A percentile compares a stretch with the other conserved stretches of the same genome.
Conservation (phyloP, 2,329 filamentous ascomycete species). For the Gnomoniopsis sp. region DNA sequence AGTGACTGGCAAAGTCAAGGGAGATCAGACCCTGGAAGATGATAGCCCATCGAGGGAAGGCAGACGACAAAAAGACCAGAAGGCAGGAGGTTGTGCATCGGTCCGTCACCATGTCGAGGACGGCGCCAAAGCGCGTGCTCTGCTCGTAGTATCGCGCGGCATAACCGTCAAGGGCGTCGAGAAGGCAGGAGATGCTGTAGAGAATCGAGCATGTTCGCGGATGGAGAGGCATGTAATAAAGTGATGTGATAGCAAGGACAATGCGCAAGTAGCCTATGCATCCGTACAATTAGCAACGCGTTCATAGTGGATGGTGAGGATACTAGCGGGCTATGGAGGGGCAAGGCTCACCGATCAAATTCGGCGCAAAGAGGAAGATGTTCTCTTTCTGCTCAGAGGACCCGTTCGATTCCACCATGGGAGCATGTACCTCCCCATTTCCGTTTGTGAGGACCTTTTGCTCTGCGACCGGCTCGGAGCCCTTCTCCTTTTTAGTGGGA, state of each 20-base stretch:
- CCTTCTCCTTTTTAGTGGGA: slow-evolving; percentile 26
- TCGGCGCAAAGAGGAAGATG: slow-evolving; percentile 78
- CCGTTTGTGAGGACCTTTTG: slow-evolving; percentile 37
- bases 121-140: slow-evolving; percentile 91
- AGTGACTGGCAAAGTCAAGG: slow-evolving; percentile 91
- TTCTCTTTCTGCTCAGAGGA: slow-evolving; percentile 55
- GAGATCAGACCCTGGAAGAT: slow-evolving; percentile 92
- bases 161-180: slow-evolving; percentile 92
- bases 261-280: slow-evolving; percentile 70
- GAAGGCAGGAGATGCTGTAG: slow-evolving; percentile 90
- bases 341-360: slow-evolving; percentile 66
- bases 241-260: slow-evolving; percentile 78
- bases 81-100: slow-evolving; percentile 94
- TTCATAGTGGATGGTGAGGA: background rate
- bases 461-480: slow-evolving; percentile 22
- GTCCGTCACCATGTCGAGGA: slow-evolving; percentile 98
- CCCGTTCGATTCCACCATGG: slow-evolving; percentile 30
- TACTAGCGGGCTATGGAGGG: background rate
- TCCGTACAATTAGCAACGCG: slow-evolving; percentile 18
- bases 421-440: slow-evolving; percentile 39
- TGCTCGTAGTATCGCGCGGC: slow-evolving; percentile 88
- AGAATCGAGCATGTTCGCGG: slow-evolving; percentile 90
- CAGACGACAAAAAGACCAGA: slow-evolving; percentile 89
- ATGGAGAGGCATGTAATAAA: slow-evolving; percentile 99
- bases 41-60: slow-evolving; percentile 91